These are phyloP conservation scores for Pseudogymnoascus sp. DNA, from an alignment of 2,329 filamentous ascomycete species.

Conservation along the genomic window DNA sequence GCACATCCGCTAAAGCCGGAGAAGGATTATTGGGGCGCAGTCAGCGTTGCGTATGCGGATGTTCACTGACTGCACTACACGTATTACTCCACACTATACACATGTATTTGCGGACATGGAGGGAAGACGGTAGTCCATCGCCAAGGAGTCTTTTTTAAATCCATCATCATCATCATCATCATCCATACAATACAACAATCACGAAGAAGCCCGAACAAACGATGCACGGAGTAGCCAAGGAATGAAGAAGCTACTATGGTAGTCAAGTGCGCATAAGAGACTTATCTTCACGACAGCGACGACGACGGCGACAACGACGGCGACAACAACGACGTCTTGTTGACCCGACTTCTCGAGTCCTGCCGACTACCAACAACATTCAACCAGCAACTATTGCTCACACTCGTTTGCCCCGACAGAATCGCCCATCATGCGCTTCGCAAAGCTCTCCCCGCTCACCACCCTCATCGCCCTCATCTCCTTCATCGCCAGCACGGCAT, in stretches of 20 bases:
- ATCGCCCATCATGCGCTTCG: conserved; percentile 12
- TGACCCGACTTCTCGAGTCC: neutral
- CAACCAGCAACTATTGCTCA: neutral
- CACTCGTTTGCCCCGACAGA: neutral
- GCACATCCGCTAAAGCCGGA: no score
- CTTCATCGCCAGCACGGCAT: conserved; percentile 1
- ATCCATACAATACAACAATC: neutral
- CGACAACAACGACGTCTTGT: neutral
- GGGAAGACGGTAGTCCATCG: no score
- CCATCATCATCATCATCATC: neutral
- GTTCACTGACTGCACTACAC: no score
- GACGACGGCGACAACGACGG: neutral
- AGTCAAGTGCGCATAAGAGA: neutral
- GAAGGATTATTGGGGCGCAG: no score
- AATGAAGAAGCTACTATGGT: neutral
- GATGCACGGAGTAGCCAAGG: neutral
- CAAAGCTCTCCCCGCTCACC: neutral
- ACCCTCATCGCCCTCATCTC: conserved; percentile 12
- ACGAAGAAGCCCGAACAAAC: neutral
- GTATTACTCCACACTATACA: no score
- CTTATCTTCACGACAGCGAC: neutral
- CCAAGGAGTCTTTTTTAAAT: neutral
- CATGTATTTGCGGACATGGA: no score
- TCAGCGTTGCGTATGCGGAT: no score
- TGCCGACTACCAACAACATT: neutral